Conservation (phyloP, 2,329 filamentous ascomycete genomes). For the Trichoderma sp. region DNA sequence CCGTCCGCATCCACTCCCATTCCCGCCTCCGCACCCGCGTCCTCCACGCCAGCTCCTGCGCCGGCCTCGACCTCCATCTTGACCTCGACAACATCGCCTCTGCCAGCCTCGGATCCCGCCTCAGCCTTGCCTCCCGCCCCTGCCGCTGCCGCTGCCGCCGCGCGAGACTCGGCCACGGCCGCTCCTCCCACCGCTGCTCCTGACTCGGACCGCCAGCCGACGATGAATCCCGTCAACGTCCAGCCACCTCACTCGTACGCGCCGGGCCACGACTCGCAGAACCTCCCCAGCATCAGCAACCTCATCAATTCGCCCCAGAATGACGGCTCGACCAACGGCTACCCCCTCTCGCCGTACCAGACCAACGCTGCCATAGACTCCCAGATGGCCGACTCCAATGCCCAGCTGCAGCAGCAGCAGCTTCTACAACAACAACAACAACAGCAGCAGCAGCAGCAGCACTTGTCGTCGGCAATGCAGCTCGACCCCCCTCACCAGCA, state of each 20-base stretch:
- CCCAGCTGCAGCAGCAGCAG: slow-evolving; percentile 21
- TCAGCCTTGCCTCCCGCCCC: slow-evolving; percentile 19
- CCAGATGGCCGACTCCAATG: slow-evolving; percentile 19
- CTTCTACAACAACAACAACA: slow-evolving; percentile 33
- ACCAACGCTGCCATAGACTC: slow-evolving; percentile 21
- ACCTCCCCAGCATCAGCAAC: slow-evolving; percentile 77
- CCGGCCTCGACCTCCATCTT: slow-evolving; percentile 17
- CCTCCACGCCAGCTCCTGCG: slow-evolving; percentile 22
- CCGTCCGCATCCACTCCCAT: slow-evolving; percentile 21
- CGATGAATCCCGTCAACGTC: slow-evolving; percentile 30
- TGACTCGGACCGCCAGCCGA: slow-evolving; percentile 35
- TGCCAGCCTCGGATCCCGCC: not conserved
- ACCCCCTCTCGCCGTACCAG: slow-evolving; percentile 17
- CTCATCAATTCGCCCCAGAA: slow-evolving; percentile 61
- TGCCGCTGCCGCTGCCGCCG: not conserved
- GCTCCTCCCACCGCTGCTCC: slow-evolving; percentile 19
- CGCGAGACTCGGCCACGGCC: slow-evolving; percentile 9
- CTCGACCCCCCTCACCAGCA: slow-evolving; percentile 20
- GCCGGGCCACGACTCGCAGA: slow-evolving; percentile 54
- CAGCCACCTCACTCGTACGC: slow-evolving; percentile 28
- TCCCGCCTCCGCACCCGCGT: slow-evolving; percentile 21
- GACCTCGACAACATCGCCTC: slow-evolving; percentile 15
- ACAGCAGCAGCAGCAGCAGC: slow-evolving; percentile 29
- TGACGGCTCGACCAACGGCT: slow-evolving; percentile 39
- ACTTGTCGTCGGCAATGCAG: slow-evolving; percentile 21